phyloP scores from a whole-genome alignment of 2,329 filamentous ascomycete genomes.

The Intubia oerlemansii region DNA sequence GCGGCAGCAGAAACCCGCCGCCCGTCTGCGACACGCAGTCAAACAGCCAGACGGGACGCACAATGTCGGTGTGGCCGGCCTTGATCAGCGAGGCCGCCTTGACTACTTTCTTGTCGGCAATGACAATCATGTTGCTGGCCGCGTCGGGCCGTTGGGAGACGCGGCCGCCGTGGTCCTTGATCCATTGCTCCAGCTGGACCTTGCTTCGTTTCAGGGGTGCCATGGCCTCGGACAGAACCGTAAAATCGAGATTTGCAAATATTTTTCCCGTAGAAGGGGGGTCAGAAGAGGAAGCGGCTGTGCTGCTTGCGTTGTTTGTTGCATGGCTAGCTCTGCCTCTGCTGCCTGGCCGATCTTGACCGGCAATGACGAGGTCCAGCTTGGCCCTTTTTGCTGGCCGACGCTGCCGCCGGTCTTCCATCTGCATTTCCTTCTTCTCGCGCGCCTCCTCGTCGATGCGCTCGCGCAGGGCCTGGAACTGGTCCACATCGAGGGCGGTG shows the following conservation, averaged over 20 bases:
- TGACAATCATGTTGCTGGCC: constrained; percentile 39
- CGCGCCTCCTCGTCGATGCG: constrained; percentile 48
- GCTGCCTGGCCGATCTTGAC: constrained; percentile 39
- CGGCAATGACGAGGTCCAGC: constrained; percentile 48
- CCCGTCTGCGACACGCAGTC: constrained; percentile 47
- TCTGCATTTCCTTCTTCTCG: constrained; percentile 52
- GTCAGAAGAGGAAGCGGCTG: no score
- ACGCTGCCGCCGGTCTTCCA: constrained; percentile 43
- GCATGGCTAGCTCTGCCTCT: no score
- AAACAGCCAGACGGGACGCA: constrained; percentile 62
- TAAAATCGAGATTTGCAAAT: constrained; percentile 62
- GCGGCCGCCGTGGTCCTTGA: constrained; percentile 66
- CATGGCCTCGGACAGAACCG: constrained; percentile 56
- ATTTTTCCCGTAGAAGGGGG: constrained; percentile 28
- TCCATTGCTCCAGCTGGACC: constrained; percentile 52
- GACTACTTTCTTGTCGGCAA: constrained; percentile 63
- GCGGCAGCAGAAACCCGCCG: constrained; percentile 40
- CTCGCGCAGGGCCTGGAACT: constrained; percentile 51
- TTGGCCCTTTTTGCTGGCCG: constrained; percentile 39
- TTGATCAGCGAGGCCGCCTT: constrained; percentile 73
- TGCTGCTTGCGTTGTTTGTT: no score
- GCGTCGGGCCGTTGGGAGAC: constrained; percentile 54
- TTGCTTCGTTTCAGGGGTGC: constrained; percentile 56
- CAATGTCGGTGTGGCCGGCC: constrained; percentile 41
- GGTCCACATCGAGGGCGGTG: constrained; percentile 53